Evolutionary conservation across 495 filamentous ascomycete genomes (phyloP).

Genomic region (Lasiosphaeria miniovina): DNA sequence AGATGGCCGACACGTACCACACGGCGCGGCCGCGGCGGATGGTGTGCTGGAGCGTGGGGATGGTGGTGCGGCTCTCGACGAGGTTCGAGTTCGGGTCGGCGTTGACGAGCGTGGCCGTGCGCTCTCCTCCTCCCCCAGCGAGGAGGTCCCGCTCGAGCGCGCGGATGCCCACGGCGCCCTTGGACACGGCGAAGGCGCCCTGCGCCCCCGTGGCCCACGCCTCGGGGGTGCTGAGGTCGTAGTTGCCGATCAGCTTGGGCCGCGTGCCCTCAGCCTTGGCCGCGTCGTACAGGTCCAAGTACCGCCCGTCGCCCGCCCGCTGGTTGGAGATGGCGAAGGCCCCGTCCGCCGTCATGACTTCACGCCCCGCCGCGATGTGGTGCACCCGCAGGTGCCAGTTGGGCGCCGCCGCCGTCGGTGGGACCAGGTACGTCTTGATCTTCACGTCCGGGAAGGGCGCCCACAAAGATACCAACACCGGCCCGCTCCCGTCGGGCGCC

Average conservation of each 20-base stretch:
- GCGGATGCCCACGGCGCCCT: conserved; percentile 65
- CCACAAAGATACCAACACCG: conserved; percentile 65
- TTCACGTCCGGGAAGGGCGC: conserved; percentile 63
- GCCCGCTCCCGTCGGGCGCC: conserved; percentile 30
- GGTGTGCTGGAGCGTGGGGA: conserved; percentile 61
- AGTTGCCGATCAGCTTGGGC: conserved; percentile 53
- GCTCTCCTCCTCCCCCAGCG: conserved; percentile 11
- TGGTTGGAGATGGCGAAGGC: conserved; percentile 68
- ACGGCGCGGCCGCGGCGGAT: conserved; percentile 43
- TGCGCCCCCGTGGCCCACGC: conserved; percentile 50
- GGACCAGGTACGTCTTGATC: conserved; percentile 62
- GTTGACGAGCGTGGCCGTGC: conserved; percentile 60
- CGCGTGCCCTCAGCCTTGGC: conserved; percentile 43
- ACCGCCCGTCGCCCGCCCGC: conserved; percentile 55
- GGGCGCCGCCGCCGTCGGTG: conserved; percentile 48
- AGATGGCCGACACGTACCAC: conserved; percentile 51
- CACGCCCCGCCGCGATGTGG: conserved; percentile 50
- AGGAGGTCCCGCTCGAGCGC: conserved; percentile 44
- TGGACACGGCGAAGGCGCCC: conserved; percentile 62
- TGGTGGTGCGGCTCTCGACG: conserved; percentile 63
- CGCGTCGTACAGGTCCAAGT: conserved; percentile 51
- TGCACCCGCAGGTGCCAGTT: conserved; percentile 72
- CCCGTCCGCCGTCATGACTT: conserved; percentile 66
- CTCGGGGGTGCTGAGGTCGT: conserved; percentile 52
- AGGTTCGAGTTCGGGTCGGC: conserved; percentile 78